Evolutionary conservation across 352 stramenopile species (phyloP), one percentile per base, ranked within the genome.

Genomic region (Phytophthora gonapodyides): DNA sequence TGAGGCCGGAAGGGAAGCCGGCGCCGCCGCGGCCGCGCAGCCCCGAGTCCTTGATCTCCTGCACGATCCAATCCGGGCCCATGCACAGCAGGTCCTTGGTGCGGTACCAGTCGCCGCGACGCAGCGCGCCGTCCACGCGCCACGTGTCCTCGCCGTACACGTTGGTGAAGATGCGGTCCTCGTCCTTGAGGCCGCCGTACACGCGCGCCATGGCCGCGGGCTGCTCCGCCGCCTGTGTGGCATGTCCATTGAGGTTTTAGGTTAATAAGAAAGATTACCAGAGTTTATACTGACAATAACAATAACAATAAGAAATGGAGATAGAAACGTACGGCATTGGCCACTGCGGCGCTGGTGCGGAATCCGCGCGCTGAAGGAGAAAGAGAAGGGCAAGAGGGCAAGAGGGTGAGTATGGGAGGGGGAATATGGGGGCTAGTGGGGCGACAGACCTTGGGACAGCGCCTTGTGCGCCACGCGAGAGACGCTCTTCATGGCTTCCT

Each of bases 111-210:
- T 99, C 97, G 41, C 98, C 98, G 43, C 97, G 94, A 72, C 97
- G 97, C 66, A 97, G 47, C 7, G 86, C 87, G 46, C 84, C 88
- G 24, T 96, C 84, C 30, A 95, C 70, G 34, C 88, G 87, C 86
- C 88, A 96, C 57, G 90, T 96, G 64, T 95, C 76, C 73, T 99
- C 97, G 49, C 97, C 97, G 82, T 99, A 99, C 16, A 99, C 73
- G 76, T 99, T 99, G 48, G 96, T 99, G 80, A 99, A 99, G 74
- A 99, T 99, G 42, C 98, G 91, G 77, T 99, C 98, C 74, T 99
- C 93, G 82, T 99, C 97, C 60, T 97, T 93, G 17, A 99, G 84
- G 34, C 96, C 96, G 63, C 95, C 96, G 73, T 98, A 98, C 40
- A 94, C 86, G 45, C 85, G 82, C 21, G 78, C 81, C 81, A 94